Conservation (phyloP, 73 alveolate genomes). For the Paramecium biaurelia region DNA sequence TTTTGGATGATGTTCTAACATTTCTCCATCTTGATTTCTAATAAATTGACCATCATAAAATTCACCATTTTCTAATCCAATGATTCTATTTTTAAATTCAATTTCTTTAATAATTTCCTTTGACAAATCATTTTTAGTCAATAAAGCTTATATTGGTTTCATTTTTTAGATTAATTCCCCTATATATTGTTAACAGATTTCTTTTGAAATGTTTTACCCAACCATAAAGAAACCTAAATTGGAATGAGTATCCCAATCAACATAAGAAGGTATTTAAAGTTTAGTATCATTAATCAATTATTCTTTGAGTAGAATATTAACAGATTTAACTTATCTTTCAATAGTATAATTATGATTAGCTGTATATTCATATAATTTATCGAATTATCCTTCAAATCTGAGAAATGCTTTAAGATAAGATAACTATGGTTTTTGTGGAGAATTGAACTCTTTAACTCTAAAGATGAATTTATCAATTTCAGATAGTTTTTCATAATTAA, state of each 20-base stretch:
- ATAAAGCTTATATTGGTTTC: neutral
- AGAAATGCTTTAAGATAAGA: neutral
- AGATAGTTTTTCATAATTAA: neutral
- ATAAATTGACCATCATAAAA: constrained; percentile 65
- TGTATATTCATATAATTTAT: neutral
- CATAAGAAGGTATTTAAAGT: neutral
- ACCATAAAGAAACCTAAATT: constrained; percentile 21
- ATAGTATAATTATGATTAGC: neutral
- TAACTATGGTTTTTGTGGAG: neutral
- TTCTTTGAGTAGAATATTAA: neutral
- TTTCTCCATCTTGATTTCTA: constrained; percentile 45
- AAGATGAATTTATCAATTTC: neutral
- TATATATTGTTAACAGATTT: neutral
- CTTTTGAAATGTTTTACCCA: neutral
- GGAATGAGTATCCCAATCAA: neutral
- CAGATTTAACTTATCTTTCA: neutral
- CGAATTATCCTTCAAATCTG: constrained; percentile 15
- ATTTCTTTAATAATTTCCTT: constrained; percentile 27
- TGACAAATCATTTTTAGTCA: neutral
- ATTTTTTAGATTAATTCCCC: neutral
- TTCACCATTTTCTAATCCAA: constrained; percentile 64
- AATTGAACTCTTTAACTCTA: neutral
- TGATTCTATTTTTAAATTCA: constrained; percentile 34
- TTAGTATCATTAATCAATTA: neutral
- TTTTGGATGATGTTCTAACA: constrained; percentile 13